Evolutionary conservation across 139 green algal species (phyloP).

Genomic region (Chlamydomonas eustigma): DNA sequence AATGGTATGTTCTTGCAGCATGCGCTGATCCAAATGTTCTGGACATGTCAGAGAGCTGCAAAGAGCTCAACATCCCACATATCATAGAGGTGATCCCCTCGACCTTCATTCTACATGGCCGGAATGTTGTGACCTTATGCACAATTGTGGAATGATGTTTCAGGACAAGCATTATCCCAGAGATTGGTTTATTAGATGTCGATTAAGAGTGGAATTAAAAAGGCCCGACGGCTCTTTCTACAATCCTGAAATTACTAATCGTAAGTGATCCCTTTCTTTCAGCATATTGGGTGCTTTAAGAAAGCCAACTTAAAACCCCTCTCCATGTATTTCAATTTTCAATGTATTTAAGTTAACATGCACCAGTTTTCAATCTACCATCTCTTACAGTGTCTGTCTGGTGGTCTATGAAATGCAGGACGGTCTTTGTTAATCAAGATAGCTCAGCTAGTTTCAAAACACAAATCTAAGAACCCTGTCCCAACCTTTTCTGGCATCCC

Average conservation of each 20-base stretch:
- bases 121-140: not conserved
- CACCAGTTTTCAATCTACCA: not conserved
- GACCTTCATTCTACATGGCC: not conserved
- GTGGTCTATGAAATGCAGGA: constrained; percentile 17
- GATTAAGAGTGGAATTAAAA: constrained; percentile 52
- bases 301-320: too few relatives aligned
- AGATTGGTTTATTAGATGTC: constrained; percentile 43
- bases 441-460: constrained; percentile 30
- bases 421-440: constrained; percentile 34
- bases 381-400: not conserved
- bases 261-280: constrained; percentile 32
- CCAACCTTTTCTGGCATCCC: not conserved
- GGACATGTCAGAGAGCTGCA: constrained; percentile 46
- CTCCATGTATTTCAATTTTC: too few relatives aligned
- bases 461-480: constrained; percentile 6
- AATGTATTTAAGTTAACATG: too few relatives aligned
- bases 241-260: constrained; percentile 45
- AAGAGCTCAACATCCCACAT: constrained; percentile 37
- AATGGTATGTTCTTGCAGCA: constrained; percentile 15
- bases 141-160: not conserved
- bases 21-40: constrained; percentile 37
- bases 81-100: constrained; percentile 37
- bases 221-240: constrained; percentile 32
- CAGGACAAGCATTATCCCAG: constrained; percentile 56
- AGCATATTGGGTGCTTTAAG: too few relatives aligned